These are phyloP conservation scores for Paramecium octaurelia DNA, from an alignment of 73 alveolate species.

Conservation along the genomic window DNA sequence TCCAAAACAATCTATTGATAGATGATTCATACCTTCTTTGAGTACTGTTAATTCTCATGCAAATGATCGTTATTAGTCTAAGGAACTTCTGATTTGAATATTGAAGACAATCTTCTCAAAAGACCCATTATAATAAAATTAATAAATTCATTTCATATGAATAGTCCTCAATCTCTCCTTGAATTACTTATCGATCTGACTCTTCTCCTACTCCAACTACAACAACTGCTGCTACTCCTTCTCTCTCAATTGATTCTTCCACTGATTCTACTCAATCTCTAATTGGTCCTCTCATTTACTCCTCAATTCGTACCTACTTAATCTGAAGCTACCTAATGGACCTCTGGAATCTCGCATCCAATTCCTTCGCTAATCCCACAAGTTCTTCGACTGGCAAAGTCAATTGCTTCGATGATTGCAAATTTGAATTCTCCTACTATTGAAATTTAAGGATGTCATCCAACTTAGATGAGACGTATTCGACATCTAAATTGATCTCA, in stretches of 20 bases:
- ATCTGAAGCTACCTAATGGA: background rate
- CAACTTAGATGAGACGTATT: background rate
- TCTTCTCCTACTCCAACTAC: background rate
- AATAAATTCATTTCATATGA: background rate
- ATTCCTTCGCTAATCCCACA: background rate
- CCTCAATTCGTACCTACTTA: background rate
- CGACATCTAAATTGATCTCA: background rate
- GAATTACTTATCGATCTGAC: background rate
- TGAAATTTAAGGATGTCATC: background rate
- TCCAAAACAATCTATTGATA: background rate
- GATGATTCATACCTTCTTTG: background rate
- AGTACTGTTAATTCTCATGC: background rate
- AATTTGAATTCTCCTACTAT: background rate
- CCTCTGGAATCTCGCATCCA: background rate
- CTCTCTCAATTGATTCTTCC: background rate
- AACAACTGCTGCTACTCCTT: background rate
- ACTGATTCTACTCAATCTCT: background rate
- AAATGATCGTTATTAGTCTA: background rate
- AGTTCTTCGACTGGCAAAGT: background rate
- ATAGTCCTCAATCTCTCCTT: background rate
- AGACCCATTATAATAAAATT: background rate
- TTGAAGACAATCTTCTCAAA: background rate
- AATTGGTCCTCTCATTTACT: background rate
- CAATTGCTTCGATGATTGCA: background rate
- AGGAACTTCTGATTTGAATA: background rate